These are phyloP conservation scores for Schizophyllum amplum DNA, from an alignment of 1,284 basidiomycete genomes.

Conservation along the genomic window DNA sequence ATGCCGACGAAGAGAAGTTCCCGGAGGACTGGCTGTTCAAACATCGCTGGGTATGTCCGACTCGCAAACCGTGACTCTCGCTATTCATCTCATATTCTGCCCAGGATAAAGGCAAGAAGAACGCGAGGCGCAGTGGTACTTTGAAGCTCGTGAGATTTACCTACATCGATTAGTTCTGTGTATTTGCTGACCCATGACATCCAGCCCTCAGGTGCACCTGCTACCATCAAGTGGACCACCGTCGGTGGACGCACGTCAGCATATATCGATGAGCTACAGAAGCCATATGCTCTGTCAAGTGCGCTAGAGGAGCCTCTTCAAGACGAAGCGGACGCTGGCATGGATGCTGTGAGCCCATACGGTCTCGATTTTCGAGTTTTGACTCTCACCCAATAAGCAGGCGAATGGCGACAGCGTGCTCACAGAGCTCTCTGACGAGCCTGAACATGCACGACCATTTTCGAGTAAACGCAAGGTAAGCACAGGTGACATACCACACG, in stretches of 20 bases:
- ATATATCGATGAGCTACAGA: constrained; percentile 61
- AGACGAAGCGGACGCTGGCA: too few species aligned
- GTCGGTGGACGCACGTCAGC: constrained; percentile 80
- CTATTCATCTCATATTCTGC: constrained; percentile 6
- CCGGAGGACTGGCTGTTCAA: constrained; percentile 68
- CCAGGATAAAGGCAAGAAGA: constrained; percentile 68
- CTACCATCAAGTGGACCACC: constrained; percentile 71
- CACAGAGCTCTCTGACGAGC: too few species aligned
- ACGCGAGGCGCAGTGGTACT: constrained; percentile 29
- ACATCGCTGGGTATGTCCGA: constrained; percentile 52
- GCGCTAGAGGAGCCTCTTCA: too few species aligned
- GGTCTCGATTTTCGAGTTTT: too few species aligned
- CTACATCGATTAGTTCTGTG: too few species aligned
- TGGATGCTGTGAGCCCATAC: too few species aligned
- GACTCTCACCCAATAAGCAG: too few species aligned
- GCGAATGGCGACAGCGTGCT: too few species aligned
- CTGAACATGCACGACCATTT: too few species aligned
- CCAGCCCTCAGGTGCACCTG: constrained; percentile 63
- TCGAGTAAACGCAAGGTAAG: too few species aligned
- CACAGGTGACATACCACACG: too few species aligned
- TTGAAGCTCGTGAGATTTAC: constrained; percentile 42
- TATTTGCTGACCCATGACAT: constrained; percentile 3
- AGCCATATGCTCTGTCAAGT: not conserved
- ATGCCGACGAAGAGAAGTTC: constrained; percentile 68
- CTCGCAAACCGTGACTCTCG: not conserved